Evolutionary conservation across 352 stramenopile species (phyloP).

Genomic region (Phytopythium cucurbitacearum): DNA sequence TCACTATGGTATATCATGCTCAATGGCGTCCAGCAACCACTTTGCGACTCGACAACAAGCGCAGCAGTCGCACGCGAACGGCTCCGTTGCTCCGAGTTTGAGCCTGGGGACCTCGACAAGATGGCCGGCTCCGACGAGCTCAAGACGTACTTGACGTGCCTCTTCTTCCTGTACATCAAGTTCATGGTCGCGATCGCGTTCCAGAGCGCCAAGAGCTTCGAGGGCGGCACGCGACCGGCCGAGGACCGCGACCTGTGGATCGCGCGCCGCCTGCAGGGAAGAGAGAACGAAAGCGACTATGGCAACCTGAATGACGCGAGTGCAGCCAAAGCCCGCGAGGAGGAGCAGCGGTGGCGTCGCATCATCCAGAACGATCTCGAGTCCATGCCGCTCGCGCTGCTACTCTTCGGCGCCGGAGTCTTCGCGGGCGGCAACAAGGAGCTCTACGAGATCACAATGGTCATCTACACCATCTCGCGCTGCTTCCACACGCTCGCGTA

Average conservation of each 20-base stretch:
- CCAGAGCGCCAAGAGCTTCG: conserved; percentile 7
- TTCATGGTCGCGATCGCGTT: conserved; percentile 2
- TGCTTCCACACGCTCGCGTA: conserved; percentile 39
- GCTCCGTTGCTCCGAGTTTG: background rate
- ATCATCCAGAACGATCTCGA: conserved; percentile 61
- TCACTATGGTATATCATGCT: background rate
- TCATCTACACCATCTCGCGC: conserved; percentile 36
- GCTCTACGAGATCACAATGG: conserved; percentile 26
- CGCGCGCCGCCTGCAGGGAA: background rate
- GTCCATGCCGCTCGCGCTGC: conserved; percentile 43
- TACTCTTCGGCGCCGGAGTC: conserved; percentile 36
- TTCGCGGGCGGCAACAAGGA: conserved; percentile 27
- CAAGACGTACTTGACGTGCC: conserved; percentile 5
- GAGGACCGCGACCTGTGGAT: conserved; percentile 2
- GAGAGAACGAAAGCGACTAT: background rate
- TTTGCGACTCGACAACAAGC: background rate
- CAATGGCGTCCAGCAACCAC: background rate
- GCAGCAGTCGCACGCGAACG: background rate
- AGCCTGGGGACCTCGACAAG: background rate
- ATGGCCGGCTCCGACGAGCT: conserved; percentile 8
- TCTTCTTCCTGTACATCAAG: conserved; percentile 7
- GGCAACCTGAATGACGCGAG: background rate
- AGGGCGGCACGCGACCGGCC: conserved; percentile 3
- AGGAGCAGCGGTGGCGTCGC: conserved; percentile 43
- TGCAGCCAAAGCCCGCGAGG: conserved; percentile 11